Base-by-base conservation (phyloP, 148 eudicot species). In the Rhododendron simsii region DNA sequence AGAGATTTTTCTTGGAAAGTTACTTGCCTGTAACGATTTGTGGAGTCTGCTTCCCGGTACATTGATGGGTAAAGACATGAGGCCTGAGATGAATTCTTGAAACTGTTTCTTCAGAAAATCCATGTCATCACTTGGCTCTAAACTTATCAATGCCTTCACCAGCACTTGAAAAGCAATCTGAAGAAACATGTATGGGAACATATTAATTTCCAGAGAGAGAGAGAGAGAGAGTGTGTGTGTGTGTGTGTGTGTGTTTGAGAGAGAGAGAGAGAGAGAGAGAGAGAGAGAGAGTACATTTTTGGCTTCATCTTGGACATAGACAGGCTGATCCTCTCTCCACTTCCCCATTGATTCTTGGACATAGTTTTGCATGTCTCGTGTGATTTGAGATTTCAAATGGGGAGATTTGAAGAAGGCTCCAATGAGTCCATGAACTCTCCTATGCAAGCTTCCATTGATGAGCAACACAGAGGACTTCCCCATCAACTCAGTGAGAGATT, bases 111-210 rank as follows among this genome's bases (percentile, higher is more conserved):
- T 93, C 63, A 96, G 83, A 33, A 90, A 90, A 84, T 96, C 94
- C 95, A 96, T 90, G 85, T 95, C 98, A 35, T 92, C 88, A 55
- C 97, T 97, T 41, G 91, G 92, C 76, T 96, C 96, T 91, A 96
- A 83, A 87, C 96, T 91, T 80, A 96, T 92, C 91, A 96, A 85
- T 86, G 96, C 94, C 90, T 94, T 95, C 87, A 93, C 98, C 75
- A 96, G 90, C 23, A 94, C 97, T 90, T 93, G 98, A 90, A 95
- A 96, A 21, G 98, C 95, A 87, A 96, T 94, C 99, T 96, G 90
- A 85, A 78, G 28, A 88, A 57, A 82, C 81, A 82, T 77, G 59
- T 16, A 61, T 67, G 48, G 23, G 86, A 33, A 15, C 61, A 37
- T 13, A 67, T 20, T 41, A 41, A 41, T 41, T 41, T 41, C 45